A percentile compares a stretch with the other conserved stretches of the same genome.
These are phyloP conservation scores for Hypoxylon sp. DNA, from an alignment of 2,329 filamentous ascomycete genomes.

Conservation along the genomic window DNA sequence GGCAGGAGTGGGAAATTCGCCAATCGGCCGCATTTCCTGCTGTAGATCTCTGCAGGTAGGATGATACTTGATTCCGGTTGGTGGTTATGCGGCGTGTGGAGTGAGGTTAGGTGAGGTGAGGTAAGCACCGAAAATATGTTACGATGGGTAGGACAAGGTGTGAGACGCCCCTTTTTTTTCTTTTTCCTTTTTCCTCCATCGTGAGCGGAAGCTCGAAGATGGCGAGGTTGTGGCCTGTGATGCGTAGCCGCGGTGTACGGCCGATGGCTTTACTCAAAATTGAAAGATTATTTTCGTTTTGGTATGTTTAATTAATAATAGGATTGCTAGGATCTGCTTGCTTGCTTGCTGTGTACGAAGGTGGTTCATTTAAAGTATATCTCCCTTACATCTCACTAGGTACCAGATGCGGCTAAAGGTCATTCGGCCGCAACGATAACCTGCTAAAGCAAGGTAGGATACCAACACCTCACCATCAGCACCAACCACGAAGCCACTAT, in stretches of 20 bases:
- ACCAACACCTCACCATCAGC: slow-evolving; percentile 25
- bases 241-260: no score
- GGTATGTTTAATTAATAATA: no score
- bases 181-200: no score
- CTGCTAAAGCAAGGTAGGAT: slow-evolving; percentile 11
- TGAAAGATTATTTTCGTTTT: no score
- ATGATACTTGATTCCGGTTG: slow-evolving; percentile 2
- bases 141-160: not conserved
- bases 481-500: slow-evolving; percentile 9
- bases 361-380: not conserved
- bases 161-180: not conserved
- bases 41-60: slow-evolving; percentile 14
- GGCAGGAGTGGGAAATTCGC: slow-evolving; percentile 8
- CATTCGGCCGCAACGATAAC: not conserved
- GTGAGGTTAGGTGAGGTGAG: not conserved
- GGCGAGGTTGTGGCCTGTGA: no score
- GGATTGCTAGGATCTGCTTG: not conserved
- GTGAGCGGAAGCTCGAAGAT: no score
- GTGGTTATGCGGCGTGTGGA: not conserved
- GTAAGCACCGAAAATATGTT: not conserved
- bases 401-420: not conserved
- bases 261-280: no score
- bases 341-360: not conserved
- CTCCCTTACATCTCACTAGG: not conserved
- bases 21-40: slow-evolving; percentile 20